These are phyloP conservation scores for Closterium sp. DNA, from an alignment of 139 green algal species.

Conservation along the genomic window DNA sequence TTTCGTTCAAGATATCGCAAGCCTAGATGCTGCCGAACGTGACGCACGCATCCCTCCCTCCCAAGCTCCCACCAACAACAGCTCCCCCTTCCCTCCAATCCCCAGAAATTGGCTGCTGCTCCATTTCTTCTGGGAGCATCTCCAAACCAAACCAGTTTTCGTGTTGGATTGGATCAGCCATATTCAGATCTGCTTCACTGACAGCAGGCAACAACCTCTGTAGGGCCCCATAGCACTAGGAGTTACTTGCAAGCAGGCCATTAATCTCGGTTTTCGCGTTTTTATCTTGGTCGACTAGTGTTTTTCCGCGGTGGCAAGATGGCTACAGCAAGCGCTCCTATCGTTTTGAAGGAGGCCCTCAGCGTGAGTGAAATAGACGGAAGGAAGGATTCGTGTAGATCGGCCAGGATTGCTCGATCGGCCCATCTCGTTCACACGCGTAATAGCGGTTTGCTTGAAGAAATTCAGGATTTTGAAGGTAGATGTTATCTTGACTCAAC, in stretches of 20 bases:
- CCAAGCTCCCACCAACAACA: neutral
- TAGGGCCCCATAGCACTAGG: neutral
- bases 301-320: conserved; percentile 22
- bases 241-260: neutral
- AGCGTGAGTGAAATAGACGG: conserved; percentile 23
- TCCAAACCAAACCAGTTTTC: neutral
- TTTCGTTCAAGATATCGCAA: neutral
- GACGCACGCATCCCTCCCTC: neutral
- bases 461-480: neutral
- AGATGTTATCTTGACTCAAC: neutral
- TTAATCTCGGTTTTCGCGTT: neutral
- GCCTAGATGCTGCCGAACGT: neutral
- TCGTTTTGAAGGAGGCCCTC: conserved; percentile 54
- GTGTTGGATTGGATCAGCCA: neutral
- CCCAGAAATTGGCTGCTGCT: neutral
- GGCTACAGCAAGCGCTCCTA: conserved; percentile 50
- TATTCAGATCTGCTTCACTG: neutral
- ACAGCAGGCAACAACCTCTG: neutral
- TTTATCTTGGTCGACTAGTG: neutral
- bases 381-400: neutral
- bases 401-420: neutral
- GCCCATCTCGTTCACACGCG: neutral
- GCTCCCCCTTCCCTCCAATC: neutral
- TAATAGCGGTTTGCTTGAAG: neutral
- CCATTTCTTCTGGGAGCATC: neutral